Conservation (phyloP, 2,329 filamentous ascomycete genomes). For the Alternaria incomplexa region DNA sequence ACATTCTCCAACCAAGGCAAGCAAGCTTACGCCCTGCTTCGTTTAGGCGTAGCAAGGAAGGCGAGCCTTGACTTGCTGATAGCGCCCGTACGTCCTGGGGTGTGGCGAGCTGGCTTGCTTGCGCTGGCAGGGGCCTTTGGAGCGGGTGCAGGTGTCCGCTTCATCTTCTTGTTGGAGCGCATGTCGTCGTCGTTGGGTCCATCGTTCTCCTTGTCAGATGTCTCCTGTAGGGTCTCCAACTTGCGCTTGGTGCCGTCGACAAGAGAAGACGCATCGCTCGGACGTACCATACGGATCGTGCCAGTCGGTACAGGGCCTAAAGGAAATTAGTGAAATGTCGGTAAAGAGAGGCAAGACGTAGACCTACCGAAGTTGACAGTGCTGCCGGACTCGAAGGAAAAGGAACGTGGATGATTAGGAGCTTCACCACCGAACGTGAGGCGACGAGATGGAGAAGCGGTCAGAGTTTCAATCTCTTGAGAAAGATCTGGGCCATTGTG, state of each 20-base stretch:
- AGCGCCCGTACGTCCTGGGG: constrained; percentile 34
- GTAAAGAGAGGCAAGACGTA: neutral
- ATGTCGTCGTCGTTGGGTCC: constrained; percentile 34
- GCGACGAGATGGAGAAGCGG: constrained; percentile 40
- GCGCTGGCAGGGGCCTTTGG: constrained; percentile 38
- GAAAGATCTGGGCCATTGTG: constrained; percentile 47
- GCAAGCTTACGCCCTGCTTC: constrained; percentile 30
- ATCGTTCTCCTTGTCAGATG: constrained; percentile 54
- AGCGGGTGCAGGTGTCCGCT: constrained; percentile 26
- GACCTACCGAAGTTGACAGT: constrained; percentile 50
- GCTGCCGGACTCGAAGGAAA: constrained; percentile 57
- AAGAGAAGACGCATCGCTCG: constrained; percentile 48
- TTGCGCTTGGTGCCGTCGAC: constrained; percentile 53
- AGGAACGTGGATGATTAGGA: constrained; percentile 47
- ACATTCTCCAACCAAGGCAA: neutral
- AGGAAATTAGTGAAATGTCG: neutral
- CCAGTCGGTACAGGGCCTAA: constrained; percentile 43
- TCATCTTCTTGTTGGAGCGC: constrained; percentile 45
- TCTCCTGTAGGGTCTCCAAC: constrained; percentile 45
- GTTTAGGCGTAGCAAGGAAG: constrained; percentile 49
- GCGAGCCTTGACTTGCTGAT: constrained; percentile 48
- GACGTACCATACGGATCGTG: constrained; percentile 53
- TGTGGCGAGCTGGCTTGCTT: constrained; percentile 41
- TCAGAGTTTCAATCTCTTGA: constrained; percentile 28
- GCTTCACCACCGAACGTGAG: constrained; percentile 43